phyloP scores from a whole-genome alignment of 148 eudicot species.

The Chenopodium formosanum region DNA sequence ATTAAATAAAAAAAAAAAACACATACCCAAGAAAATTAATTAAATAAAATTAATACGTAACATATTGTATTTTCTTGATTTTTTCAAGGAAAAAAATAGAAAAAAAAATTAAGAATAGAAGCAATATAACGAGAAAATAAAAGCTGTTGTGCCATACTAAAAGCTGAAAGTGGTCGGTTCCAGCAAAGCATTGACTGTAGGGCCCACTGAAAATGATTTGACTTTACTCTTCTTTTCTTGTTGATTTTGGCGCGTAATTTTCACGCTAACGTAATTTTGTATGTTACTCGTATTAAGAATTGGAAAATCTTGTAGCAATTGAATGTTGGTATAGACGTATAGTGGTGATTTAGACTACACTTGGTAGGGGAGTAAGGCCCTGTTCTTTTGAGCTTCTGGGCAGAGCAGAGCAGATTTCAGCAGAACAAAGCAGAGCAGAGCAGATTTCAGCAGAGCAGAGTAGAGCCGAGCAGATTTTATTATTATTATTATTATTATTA shows the following conservation, averaged over 20 bases:
- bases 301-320: no score
- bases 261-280: background rate
- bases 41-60: background rate
- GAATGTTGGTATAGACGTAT: no score
- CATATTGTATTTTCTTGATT: background rate
- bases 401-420: no score
- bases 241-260: background rate
- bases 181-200: conserved; percentile 22
- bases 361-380: no score
- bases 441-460: no score
- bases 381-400: no score
- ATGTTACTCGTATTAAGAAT: no score
- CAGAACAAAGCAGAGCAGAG: no score
- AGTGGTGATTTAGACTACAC: no score
- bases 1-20: background rate
- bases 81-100: background rate
- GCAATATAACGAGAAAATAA: conserved; percentile 25
- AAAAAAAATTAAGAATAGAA: background rate
- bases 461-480: no score
- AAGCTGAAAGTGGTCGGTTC: conserved; percentile 34
- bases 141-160: conserved; percentile 29
- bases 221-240: background rate
- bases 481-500: no score
- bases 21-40: background rate
- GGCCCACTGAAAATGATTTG: conserved; percentile 16